Evolutionary conservation across 73 alveolate genomes (phyloP), one percentile per base, ranked within the genome.

Genomic region (Uronychia binucleata): DNA sequence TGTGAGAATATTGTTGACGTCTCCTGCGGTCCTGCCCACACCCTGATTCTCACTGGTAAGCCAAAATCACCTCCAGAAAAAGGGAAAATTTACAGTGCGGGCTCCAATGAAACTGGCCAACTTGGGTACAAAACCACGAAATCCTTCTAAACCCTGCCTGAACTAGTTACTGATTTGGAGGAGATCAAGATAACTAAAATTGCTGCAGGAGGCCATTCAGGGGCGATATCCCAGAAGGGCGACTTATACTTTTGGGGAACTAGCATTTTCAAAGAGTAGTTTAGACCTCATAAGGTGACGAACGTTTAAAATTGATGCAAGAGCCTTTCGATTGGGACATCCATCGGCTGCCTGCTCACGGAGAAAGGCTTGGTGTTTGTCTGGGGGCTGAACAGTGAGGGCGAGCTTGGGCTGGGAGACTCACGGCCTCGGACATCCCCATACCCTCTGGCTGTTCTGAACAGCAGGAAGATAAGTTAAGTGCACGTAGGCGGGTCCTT

Each of bases 1-100:
- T 46, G 67, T 27, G 90, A 89, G 30, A 90, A 86, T 31, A 80
- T 89, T 14, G 59, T 77, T 31, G 88, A 77, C 26, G 92, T 89
- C 34, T 90, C 96, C 28, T 92, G 97, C 83, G 97, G 95, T 26
- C 67, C 67, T 11, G 67, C 67, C 19, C 67, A 46, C 19, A 46
- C 67, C 19, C 67, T 46, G 19, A 46, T 46, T 19, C 19, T 46
- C 5, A 46, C 5, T 46, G 67, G 67, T 46, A 46, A 46, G 5
- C 5, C 19, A 46, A 19, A 19, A 46, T 5, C 19, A 11, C 67
- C 19, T 46, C 19, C 19, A 46, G 67, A 11, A 19, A 5, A 46
- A 46, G 67, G 67, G 19, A 19, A 46, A 46, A 19, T 46, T 46
- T 46, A 11, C 19, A 11, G n/a, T 19, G 19, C 5, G 5, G 67